Base-by-base conservation (phyloP, 108 stramenopile genomes). In the Craspedostauros australis region DNA sequence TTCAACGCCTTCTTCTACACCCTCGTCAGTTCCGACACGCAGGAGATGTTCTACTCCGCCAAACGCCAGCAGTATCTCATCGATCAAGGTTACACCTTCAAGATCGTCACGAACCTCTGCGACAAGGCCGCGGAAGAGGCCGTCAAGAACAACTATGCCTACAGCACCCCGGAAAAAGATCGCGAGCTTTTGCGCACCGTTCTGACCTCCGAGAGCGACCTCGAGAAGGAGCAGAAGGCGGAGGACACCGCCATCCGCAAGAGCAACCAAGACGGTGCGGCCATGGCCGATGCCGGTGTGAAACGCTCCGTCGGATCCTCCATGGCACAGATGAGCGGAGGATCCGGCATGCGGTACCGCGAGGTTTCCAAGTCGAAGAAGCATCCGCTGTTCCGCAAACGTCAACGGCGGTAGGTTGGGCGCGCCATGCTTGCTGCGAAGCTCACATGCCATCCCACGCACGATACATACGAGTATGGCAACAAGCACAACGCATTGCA, bases 1-100 rank as follows among this genome's bases (percentile, higher is more conserved):
- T 98, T 97, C 82, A 96, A 99, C 57, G 97, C 97, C 5, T 98
- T 96, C 71, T 99, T 99, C 59, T 99, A 99, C 78, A 98, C 99
- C 14, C 70, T 98, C 21, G 96, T 98, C 16, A 94, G 93, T 66
- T 87, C 94, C 3, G 97, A 98, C 62, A 99, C 99, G 18, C 80
- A 86, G 53, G 99, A 99, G 57, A 97, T 98, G 96, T 96, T 89
- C 60, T 98, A 96, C 75, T 83, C 82, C 14, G 79, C 94, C 20
- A 98, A 98, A 60, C 82, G 99, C 15, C 96, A 98, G 61, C 95
- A 98, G 59, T 99, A 98, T 62, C 73, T 99, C 30, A 94, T 98
- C 32, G 96, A 98, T 70, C 99, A 99, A 69, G 99, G 99, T 24
- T 99, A 99, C 64, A 98, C 99, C n/a, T 99, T 96, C 88, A 98